Evolutionary conservation across 1,284 basidiomycete species (phyloP), one percentile per base, ranked within the genome.

Genomic region (Fomitopsis pinicola): DNA sequence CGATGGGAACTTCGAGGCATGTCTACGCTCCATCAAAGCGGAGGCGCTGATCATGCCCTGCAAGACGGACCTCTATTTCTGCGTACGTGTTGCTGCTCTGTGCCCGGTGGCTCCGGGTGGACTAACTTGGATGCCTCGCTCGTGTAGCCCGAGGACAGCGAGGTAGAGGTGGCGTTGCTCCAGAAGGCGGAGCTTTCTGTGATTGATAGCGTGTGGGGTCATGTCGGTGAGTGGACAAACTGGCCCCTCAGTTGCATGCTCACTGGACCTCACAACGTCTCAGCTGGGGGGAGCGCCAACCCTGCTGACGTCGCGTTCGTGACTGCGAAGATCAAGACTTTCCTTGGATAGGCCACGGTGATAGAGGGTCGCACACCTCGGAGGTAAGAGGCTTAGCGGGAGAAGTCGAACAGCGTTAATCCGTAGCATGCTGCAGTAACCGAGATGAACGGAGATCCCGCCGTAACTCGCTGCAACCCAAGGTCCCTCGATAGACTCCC

Each of bases 11-110:
- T 75, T 79, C 35, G 73, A 71, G 50, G 74, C 71, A 35, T 76
- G 77, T 50, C 66, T 84, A 54, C 70, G 66, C 1, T 71, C 68
- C 33, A 82, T 84, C 64, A 78, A 78, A 40, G 68, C 68, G 5
- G 64, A 66, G 55, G 68, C 65, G 2, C n/a, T 68, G 30, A 59
- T 68, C 56, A 52, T 55, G 56, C 60, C 60, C 17, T 58, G 50
- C 60, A 58, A 61, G 38, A 61, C 60, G n/a, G 60, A 58, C 42
- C 70, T 86, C 50, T 85, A 85, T 67, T 87, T 86, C 69, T 77
- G 82, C 19, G 81, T 81, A 63, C 63, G 77, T 69, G 42, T 19
- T n/a, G 38, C 15, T 40, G 22, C 22, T 22, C 26, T 45, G 44
- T 7, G 36, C 22, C 28, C 9, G 5, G 44, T 4, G 42, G 10